phyloP scores from a whole-genome alignment of 805 yeast species.

The Wickerhamomyces chaumierensis region DNA sequence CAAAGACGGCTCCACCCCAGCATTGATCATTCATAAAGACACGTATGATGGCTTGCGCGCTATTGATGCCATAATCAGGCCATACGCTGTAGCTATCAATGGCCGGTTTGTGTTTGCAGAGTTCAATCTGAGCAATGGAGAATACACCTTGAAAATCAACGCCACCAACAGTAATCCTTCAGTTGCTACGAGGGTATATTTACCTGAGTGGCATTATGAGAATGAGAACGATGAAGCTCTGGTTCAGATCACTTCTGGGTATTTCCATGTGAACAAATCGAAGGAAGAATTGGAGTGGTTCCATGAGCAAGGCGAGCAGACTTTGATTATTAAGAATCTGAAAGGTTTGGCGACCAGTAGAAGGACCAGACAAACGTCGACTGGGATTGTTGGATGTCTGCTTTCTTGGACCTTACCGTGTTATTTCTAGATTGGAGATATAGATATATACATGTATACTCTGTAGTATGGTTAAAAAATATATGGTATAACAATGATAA shows the following conservation, averaged over 20 bases:
- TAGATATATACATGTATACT: too few relatives aligned
- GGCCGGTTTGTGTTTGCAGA: constrained; percentile 47
- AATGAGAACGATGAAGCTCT: constrained; percentile 20
- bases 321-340: constrained; percentile 16
- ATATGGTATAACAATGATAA: too few relatives aligned
- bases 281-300: constrained; percentile 46
- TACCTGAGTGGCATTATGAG: constrained; percentile 68
- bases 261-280: constrained; percentile 17
- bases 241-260: constrained; percentile 45
- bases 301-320: constrained; percentile 37
- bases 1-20: background rate
- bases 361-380: constrained; percentile 2
- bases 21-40: background rate
- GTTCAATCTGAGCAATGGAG: constrained; percentile 42
- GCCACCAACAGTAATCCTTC: constrained; percentile 23
- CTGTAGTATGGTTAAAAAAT: too few relatives aligned
- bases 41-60: constrained; percentile 59
- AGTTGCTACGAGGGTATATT: constrained; percentile 37
- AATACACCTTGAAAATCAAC: constrained; percentile 36
- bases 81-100: constrained; percentile 52
- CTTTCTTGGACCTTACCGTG: constrained; percentile 1
- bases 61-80: constrained; percentile 63
- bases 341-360: background rate
- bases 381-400: background rate
- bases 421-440: constrained; percentile 1